Evolutionary conservation across 352 stramenopile species (phyloP), one percentile per base, ranked within the genome.

Genomic region (Thraustochytrium striatum): DNA sequence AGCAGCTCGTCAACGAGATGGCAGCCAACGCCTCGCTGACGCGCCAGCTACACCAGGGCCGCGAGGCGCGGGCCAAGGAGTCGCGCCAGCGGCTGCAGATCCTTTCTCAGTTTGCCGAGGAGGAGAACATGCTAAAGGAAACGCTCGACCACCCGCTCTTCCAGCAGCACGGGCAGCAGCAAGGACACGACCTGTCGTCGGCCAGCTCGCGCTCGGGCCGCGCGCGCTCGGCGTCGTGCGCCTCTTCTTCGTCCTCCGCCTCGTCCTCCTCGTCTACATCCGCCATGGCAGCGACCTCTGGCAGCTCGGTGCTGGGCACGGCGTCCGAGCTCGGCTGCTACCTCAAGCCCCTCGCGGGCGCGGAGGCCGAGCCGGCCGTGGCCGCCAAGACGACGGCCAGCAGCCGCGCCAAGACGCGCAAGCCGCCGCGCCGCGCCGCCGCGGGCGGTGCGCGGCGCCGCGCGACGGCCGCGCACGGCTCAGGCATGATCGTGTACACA

Each of bases 51-150:
- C 30, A 58, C 21, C 41, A 75, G 65, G 65, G 61, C 16, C 65
- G 65, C 25, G 44, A 21, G 33, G 43, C 44, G 5, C 65, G 65
- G 8, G 25, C 44, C 13, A 41, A 41, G 19, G 52, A 61, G 9
- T 75, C 65, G 13, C 44, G 65, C 21, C 30, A 75, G 52, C 44
- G 65, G 7, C 65, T 75, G 28, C 44, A 38, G 0, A 75, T 75
- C 25, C 65, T 75, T 30, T 25, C 65, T 21, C 41, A 75, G 52
- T 75, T 75, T 25, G 58, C 65, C 36, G 52, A 75, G n/a, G 65
- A 75, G 50, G 65, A 75, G 52, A 75, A 61, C 41, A 75, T 61
- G 50, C 52, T 75, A 2, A 75, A 75, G 25, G 65, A 75, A 25
- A 75, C 65, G 33, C 50, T 75, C 11, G 65, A 75, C 30, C 65